Base-by-base conservation (phyloP, 768 basidiomycete genomes). In the Leccinum uliginosum region DNA sequence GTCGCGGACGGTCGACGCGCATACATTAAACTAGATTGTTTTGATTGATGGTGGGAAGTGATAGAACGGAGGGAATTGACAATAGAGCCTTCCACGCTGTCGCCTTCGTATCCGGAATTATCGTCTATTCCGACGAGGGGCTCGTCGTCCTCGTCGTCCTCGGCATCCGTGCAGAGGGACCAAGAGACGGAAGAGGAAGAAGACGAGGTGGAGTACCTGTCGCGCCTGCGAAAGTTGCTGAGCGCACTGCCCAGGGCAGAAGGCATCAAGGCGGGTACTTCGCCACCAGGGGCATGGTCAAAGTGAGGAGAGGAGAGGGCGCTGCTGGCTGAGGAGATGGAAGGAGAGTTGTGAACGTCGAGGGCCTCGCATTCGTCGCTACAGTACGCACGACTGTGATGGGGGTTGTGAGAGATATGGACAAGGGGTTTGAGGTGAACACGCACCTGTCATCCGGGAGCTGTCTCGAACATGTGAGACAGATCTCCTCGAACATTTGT, bases 401-500 rank as follows among this genome's bases (percentile, higher is more conserved):
- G 45, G 51, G 1, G 34, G 9, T 17, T 15, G 54, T 32, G 57
- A 63, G 61, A 56, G 67, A 56, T 43, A 54, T 53, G 51, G 61
- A 44, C 51, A 59, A 54, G 40, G 32, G 12, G 57, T 30, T 27
- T 52, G 51, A 60, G 62, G 61, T 53, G 61, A 49, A 56, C 54
- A 73, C 79, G 60, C 76, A 87, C 86, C 80, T 81, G 70, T 85
- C 82, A 71, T 80, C 82, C 60, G 71, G 68, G 63, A 88, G 78
- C 54, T 81, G 81, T 71, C 80, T 84, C 53, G 87, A 85, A 68
- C 89, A 91, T 53, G 80, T 75, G 56, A 91, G 78, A 68, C 89
- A 91, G 65, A 85, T 78, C 77, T 89, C 87, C 79, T 88, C 84
- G 71, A 87, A 89, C 88, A 90, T 91, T 64, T 63, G 65, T 55